phyloP scores from a whole-genome alignment of 148 eudicot species.

The Simmondsia chinensis region DNA sequence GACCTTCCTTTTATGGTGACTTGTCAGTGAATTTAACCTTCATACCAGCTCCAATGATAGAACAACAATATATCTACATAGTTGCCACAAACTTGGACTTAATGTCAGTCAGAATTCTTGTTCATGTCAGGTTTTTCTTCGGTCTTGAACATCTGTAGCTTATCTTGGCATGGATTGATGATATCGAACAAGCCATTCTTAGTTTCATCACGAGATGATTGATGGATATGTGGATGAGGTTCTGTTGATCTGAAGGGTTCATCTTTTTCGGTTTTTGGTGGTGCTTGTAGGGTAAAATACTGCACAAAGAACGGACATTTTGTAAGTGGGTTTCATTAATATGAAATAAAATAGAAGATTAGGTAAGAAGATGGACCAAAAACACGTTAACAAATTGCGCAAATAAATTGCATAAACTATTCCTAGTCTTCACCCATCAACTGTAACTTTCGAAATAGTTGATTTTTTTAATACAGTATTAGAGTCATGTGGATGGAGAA shows the following conservation, averaged over 20 bases:
- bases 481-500: no score
- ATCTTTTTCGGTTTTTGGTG: constrained; percentile 8
- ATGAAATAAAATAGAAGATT: neutral
- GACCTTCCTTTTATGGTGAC: no score
- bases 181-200: constrained; percentile 9
- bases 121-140: no score
- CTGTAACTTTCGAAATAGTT: no score
- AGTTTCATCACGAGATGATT: constrained; percentile 4
- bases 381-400: neutral
- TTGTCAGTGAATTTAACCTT: no score
- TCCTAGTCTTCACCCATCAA: no score
- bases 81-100: no score
- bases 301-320: constrained; percentile 4
- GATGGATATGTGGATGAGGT: neutral
- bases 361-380: neutral
- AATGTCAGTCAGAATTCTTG: no score
- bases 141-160: constrained; percentile 2
- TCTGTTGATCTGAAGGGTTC: constrained; percentile 14
- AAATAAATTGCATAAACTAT: no score
- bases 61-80: no score
- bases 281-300: constrained; percentile 17
- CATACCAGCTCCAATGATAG: no score
- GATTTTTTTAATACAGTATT: no score
- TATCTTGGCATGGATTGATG: constrained; percentile 7
- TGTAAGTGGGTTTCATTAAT: neutral